Conservation (phyloP, 176 grass and related monocot genomes). For the Carex myosuroides region DNA sequence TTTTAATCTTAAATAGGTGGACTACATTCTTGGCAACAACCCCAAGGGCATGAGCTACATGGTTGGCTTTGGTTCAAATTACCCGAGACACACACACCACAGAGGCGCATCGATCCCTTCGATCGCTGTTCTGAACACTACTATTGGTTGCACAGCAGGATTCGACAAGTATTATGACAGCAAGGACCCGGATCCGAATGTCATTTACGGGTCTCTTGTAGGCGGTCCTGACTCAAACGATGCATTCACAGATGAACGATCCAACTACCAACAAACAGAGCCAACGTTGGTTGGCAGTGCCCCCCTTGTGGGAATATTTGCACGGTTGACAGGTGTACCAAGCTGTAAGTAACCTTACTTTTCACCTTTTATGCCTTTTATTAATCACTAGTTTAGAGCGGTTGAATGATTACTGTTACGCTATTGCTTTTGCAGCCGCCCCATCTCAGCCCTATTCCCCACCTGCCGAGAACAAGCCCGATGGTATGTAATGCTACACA, state of each 20-base stretch:
- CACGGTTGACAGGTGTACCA: constrained; percentile 29
- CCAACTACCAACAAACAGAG: constrained; percentile 69
- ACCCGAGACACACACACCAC: constrained; percentile 72
- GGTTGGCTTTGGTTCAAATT: constrained; percentile 53
- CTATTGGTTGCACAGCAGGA: constrained; percentile 60
- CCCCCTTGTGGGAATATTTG: constrained; percentile 68
- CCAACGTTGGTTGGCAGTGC: constrained; percentile 50
- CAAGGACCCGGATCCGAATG: constrained; percentile 53
- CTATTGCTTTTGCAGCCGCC: not conserved
- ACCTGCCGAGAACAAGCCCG: not conserved
- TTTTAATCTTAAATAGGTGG: constrained; percentile 26
- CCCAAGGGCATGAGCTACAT: constrained; percentile 80
- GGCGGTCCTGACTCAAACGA: constrained; percentile 65
- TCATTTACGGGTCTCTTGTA: constrained; percentile 65
- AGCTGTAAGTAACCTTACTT: constrained; percentile 7
- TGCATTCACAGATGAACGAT: constrained; percentile 58
- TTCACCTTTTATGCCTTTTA: constrained; percentile 2
- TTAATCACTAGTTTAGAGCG: not conserved
- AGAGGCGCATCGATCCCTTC: constrained; percentile 87
- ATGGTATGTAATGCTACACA: constrained; percentile 3
- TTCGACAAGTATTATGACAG: constrained; percentile 71
- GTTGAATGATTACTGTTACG: not conserved
- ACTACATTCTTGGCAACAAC: constrained; percentile 86
- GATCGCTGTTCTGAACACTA: constrained; percentile 14
- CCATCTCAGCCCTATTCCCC: constrained; percentile 1